These are phyloP conservation scores for Mycena chlorophos DNA, from an alignment of 768 basidiomycete genomes.

Conservation along the genomic window DNA sequence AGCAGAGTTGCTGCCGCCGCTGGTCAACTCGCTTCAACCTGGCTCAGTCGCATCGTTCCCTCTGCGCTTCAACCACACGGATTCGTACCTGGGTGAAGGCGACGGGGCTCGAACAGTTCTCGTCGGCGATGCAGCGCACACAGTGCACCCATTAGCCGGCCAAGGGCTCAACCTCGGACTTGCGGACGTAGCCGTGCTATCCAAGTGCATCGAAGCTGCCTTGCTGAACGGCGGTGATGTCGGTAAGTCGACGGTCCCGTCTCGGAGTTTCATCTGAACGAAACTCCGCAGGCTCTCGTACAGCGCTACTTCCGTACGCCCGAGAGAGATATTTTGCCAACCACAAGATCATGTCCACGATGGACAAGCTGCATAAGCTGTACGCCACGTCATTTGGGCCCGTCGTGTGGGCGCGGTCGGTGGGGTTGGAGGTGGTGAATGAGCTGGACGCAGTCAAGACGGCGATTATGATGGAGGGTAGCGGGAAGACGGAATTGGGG, in stretches of 20 bases:
- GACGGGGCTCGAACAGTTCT: conserved; percentile 72
- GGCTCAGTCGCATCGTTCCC: conserved; percentile 89
- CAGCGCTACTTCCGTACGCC: conserved; percentile 73
- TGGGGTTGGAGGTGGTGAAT: conserved; percentile 88
- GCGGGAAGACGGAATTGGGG: conserved; percentile 31
- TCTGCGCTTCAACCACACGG: conserved; percentile 81
- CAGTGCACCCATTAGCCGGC: conserved; percentile 91
- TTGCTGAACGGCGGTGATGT: conserved; percentile 74
- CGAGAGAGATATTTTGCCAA: conserved; percentile 83
- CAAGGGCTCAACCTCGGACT: conserved; percentile 96
- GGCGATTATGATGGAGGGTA: conserved; percentile 81
- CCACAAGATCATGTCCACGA: conserved; percentile 78
- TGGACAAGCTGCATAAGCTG: conserved; percentile 89
- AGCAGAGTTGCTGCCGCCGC: conserved; percentile 68
- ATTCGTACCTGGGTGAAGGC: conserved; percentile 79
- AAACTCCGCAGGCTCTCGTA: conserved; percentile 60
- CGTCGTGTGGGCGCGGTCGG: conserved; percentile 83
- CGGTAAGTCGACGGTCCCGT: conserved; percentile 52
- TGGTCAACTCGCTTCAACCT: conserved; percentile 67
- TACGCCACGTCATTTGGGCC: conserved; percentile 68
- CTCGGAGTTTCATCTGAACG: neutral
- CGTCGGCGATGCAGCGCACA: conserved; percentile 95
- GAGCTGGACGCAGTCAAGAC: conserved; percentile 83
- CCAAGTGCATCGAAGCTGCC: conserved; percentile 60
- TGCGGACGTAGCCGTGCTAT: conserved; percentile 75